Conservation (phyloP, 805 yeast genomes). For the Ogataea trehaloabstinens region DNA sequence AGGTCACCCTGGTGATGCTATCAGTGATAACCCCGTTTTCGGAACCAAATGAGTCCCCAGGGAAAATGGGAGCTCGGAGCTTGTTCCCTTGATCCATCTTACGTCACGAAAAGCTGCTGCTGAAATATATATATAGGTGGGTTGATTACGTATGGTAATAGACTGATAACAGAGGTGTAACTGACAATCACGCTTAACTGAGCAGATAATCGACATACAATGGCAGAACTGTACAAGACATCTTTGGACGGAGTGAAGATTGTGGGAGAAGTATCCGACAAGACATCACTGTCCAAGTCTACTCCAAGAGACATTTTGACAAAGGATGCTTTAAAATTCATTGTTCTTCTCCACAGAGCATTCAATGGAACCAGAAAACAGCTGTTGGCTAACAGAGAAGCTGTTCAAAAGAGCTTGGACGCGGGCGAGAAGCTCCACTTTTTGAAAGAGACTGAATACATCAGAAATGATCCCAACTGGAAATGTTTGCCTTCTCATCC, state of each 20-base stretch:
- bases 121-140: background rate
- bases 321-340: constrained; percentile 61
- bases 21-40: background rate
- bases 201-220: too few species aligned
- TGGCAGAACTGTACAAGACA: constrained; percentile 28
- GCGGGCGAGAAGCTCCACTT: constrained; percentile 61
- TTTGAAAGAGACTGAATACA: constrained; percentile 63
- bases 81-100: constrained; percentile 1
- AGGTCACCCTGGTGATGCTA: background rate
- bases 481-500: constrained; percentile 71
- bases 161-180: too few species aligned
- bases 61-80: too few species aligned
- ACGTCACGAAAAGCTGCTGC: background rate
- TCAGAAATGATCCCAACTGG: constrained; percentile 75
- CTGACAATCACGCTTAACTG: too few species aligned
- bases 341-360: constrained; percentile 70
- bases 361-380: constrained; percentile 62
- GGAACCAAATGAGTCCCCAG: too few species aligned
- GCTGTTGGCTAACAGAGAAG: constrained; percentile 59
- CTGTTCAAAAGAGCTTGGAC: constrained; percentile 60
- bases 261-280: constrained; percentile 44
- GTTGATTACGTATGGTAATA: background rate
- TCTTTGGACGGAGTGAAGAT: constrained; percentile 51
- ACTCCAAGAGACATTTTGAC: constrained; percentile 54
- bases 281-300: constrained; percentile 35